phyloP scores from a whole-genome alignment of 441 rosid genomes.

The Arabidopsis hybrid region DNA sequence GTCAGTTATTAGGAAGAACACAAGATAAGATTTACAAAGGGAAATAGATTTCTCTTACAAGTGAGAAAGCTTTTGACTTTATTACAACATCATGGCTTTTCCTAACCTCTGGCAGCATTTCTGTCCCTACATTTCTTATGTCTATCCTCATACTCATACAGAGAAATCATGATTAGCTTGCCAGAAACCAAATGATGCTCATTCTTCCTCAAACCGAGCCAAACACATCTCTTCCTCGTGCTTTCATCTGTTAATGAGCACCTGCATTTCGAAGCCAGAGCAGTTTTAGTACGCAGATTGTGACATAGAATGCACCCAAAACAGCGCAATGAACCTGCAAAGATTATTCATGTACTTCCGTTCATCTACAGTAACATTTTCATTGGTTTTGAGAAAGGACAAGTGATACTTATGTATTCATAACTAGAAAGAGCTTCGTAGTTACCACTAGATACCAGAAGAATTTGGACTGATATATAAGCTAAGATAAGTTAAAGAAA shows the following conservation, averaged over 20 bases:
- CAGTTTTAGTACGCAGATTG: slow-evolving; percentile 51
- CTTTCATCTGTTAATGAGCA: slow-evolving; percentile 46
- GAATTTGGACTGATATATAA: slow-evolving; percentile 64
- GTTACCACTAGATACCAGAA: slow-evolving; percentile 30
- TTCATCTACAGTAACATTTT: neutral
- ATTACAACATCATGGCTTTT: slow-evolving; percentile 21
- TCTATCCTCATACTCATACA: neutral
- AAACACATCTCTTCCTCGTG: slow-evolving; percentile 49
- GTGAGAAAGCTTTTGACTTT: neutral
- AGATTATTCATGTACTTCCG: neutral
- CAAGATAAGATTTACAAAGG: neutral
- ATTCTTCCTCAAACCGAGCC: neutral
- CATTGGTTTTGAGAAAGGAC: neutral
- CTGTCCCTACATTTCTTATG: neutral
- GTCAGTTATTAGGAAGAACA: neutral
- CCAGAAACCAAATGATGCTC: slow-evolving; percentile 40
- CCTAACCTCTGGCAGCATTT: slow-evolving; percentile 6
- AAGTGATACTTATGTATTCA: neutral
- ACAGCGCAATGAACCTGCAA: slow-evolving; percentile 1
- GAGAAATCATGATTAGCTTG: slow-evolving; percentile 39
- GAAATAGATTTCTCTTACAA: slow-evolving; percentile 9
- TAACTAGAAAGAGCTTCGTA: neutral
- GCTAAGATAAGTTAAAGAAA: slow-evolving; percentile 26
- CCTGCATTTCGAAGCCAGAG: slow-evolving; percentile 52
- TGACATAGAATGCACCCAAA: slow-evolving; percentile 12